Evolutionary conservation across 257 asterid genomes (phyloP).

Genomic region (Buddleja alternifolia): DNA sequence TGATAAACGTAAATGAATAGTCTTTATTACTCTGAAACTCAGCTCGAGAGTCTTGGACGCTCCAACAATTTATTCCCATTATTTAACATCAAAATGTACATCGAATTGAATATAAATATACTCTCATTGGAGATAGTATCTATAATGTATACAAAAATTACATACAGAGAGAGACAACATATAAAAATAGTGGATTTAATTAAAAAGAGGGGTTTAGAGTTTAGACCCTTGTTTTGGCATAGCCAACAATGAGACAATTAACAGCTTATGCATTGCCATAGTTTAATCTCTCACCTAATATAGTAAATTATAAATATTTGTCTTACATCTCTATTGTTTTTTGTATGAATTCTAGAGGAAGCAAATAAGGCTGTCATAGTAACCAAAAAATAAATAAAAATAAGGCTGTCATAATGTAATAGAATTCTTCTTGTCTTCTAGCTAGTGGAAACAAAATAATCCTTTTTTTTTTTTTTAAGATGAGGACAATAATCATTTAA

Average conservation of each 20-base stretch:
- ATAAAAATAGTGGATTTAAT: conserved; percentile 12
- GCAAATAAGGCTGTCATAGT: conserved; percentile 28
- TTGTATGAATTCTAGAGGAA: conserved; percentile 24
- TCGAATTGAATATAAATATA: conserved; percentile 11
- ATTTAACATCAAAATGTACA: not conserved
- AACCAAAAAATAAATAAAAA: too few species aligned
- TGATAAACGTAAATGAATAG: too few species aligned
- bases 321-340: not conserved
- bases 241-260: conserved; percentile 24
- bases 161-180: not conserved
- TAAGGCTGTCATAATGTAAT: conserved; percentile 27
- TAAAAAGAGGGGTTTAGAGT: conserved; percentile 13
- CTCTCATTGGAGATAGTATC: conserved; percentile 24
- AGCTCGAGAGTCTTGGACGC: too few species aligned
- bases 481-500: not conserved
- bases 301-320: not conserved
- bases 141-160: not conserved
- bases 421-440: conserved; percentile 29
- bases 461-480: too few species aligned
- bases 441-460: conserved; percentile 14
- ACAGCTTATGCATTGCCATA: not conserved
- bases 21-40: too few species aligned
- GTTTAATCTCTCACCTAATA: conserved; percentile 12
- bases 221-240: conserved; percentile 23
- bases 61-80: not conserved